phyloP scores from a whole-genome alignment of 2,329 filamentous ascomycete genomes.

The Dryadomyces sulphureus region DNA sequence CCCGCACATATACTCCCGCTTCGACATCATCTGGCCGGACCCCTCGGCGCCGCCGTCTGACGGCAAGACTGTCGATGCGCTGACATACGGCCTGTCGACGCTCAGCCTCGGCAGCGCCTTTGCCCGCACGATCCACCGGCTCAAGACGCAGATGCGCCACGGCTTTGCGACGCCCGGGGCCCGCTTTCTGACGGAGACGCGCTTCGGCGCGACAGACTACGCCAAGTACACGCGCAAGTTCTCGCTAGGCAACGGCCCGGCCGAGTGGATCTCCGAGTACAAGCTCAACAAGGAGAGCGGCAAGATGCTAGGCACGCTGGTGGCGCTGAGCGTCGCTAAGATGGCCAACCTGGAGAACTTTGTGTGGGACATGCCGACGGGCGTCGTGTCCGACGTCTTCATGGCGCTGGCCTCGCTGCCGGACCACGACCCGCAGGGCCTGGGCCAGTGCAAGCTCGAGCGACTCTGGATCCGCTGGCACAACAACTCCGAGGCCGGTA shows the following conservation, averaged over 20 bases:
- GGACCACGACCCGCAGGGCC: constrained; percentile 40
- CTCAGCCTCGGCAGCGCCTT: constrained; percentile 51
- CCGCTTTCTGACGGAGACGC: constrained; percentile 8
- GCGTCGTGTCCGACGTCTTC: constrained; percentile 68
- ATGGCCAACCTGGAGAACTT: constrained; percentile 75
- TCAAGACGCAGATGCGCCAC: constrained; percentile 11
- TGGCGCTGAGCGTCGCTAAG: constrained; percentile 62
- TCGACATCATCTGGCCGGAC: constrained; percentile 82
- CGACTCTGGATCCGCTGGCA: constrained; percentile 74
- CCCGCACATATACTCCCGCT: constrained; percentile 69
- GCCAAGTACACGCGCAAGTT: constrained; percentile 70
- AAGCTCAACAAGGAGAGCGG: constrained; percentile 70
- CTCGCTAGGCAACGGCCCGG: constrained; percentile 67
- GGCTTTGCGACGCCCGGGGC: not conserved
- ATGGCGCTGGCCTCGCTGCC: constrained; percentile 59
- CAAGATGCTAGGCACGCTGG: constrained; percentile 77
- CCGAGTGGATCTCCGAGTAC: constrained; percentile 69
- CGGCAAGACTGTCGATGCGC: constrained; percentile 61
- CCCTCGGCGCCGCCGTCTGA: constrained; percentile 47
- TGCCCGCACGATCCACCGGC: constrained; percentile 22
- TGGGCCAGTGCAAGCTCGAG: constrained; percentile 48
- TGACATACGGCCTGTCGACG: constrained; percentile 70
- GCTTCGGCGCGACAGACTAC: constrained; percentile 45
- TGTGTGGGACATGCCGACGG: constrained; percentile 81
- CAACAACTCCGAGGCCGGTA: constrained; percentile 43